A percentile compares a stretch with the other conserved stretches of the same genome.
These are phyloP conservation scores for Leucoagaricus sp. DNA, from an alignment of 1,284 basidiomycete genomes.

Conservation along the genomic window DNA sequence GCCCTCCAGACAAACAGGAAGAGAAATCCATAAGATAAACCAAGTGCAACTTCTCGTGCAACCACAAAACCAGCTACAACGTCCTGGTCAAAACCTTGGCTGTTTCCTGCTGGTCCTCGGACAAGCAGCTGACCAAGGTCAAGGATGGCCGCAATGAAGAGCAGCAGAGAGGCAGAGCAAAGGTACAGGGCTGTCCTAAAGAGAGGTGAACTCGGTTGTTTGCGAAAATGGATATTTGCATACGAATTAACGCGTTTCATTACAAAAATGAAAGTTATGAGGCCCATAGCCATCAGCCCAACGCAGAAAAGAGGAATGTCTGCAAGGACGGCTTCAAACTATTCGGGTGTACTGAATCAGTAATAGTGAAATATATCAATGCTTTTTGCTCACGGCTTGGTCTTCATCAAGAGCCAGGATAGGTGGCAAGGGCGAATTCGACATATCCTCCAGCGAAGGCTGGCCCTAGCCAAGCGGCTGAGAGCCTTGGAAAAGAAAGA, in stretches of 20 bases:
- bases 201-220: conserved; percentile 3
- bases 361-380: neutral
- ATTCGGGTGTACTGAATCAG: neutral
- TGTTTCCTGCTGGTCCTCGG: conserved; percentile 32
- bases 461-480: neutral
- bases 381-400: conserved; percentile 24
- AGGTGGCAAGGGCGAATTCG: conserved; percentile 1
- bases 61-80: conserved; percentile 45
- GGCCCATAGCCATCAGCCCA: conserved; percentile 66
- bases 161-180: conserved; percentile 55
- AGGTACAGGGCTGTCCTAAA: conserved; percentile 53
- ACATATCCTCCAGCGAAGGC: neutral
- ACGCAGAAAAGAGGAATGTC: conserved; percentile 71
- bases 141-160: conserved; percentile 63
- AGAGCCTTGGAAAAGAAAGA: neutral
- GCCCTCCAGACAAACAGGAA: conserved; percentile 72
- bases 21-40: conserved; percentile 57
- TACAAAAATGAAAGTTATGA: conserved; percentile 60
- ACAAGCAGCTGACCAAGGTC: conserved; percentile 62
- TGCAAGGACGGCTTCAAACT: conserved; percentile 62
- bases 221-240: conserved; percentile 35
- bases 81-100: conserved; percentile 27
- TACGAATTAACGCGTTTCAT: conserved; percentile 60
- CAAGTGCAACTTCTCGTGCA: conserved; percentile 59
- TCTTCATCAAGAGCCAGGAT: conserved; percentile 24